Evolutionary conservation across 2,329 filamentous ascomycete species (phyloP), one percentile per base, ranked within the genome.

Genomic region (Aspergillus felis): DNA sequence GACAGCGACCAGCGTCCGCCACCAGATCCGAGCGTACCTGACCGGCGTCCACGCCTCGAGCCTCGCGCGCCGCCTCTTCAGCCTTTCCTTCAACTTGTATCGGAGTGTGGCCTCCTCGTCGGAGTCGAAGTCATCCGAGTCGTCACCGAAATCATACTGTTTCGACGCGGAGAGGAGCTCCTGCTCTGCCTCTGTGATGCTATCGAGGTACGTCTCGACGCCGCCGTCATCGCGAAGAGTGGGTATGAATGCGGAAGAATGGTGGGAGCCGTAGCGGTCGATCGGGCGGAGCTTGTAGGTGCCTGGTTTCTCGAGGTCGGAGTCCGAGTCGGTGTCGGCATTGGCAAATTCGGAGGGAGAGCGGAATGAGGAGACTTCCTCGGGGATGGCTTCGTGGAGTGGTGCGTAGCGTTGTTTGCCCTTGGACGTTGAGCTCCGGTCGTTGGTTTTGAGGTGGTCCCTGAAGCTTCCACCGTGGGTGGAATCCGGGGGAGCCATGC

Each of bases 131-230:
- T 60, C 58, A 22, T 58, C 24, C 24, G 44, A 47, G 44, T 47
- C 61, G 8, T 54, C 53, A 20, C 44, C 54, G 3, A 61, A 50
- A 7, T 65, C 64, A 54, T 65, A 61, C 22, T 66, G 56, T 22
- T 60, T 58, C 22, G 58, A 61, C 3, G 63, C 59, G 4, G 62
- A 59, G 29, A 68, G 58, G 6, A 68, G 51, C 47, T 65, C 61
- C 49, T 61, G 64, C 54, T 68, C 66, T 20, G 63, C 66, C 25
- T 64, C 64, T 29, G 65, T 65, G 44, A 67, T 59, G 42, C 59
- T 59, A 22, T 63, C 62, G 14, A 68, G 57, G 52, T 66, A 66
- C 17, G 61, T 55, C 42, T 68, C 66, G 53, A 65, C 57, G 42
- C 66, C 63, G 50, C 57, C 55, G 12, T 60, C 62, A 41, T 66